Base-by-base conservation (phyloP, 768 basidiomycete genomes). In the Suillus decipiens region DNA sequence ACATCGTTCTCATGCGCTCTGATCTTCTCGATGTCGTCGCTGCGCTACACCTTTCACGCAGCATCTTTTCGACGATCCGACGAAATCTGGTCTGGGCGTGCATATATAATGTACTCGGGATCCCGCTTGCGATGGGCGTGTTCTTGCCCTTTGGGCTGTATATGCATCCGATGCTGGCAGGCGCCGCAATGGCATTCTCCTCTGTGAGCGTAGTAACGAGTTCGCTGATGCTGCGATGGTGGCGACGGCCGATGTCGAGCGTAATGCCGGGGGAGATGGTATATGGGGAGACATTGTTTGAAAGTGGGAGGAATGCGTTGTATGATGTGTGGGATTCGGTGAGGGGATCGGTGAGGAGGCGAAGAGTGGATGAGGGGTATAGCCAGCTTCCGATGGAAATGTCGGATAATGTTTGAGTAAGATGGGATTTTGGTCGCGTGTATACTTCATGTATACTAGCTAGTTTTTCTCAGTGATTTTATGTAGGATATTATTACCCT, bases 181-280 rank as follows among this genome's bases (percentile, higher is more conserved):
- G 94, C n/a, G 94, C 90, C 3, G 96, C 96, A 33, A 99, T 99
- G 97, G 97, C 97, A 31, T 95, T 95, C 75, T 96, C 93, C 39
- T 93, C 90, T 68, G 96, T 99, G 42, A 95, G 93, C 67, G 97
- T 99, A 59, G 96, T 99, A 17, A 87, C 86, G 33, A 95, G 92
- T 64, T 95, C 93, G 63, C 78, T 99, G 72, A 86, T 91, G 53
- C 81, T 99, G 66, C 89, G 84, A 71, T 87, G 89, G 84, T 96
- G 95, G 95, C 82, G 77, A 56, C 80, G 93, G 37, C 93, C 93
- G 2, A 70, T 67, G 69, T 81, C 79, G 36, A 91, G 89, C 66
- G 70, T 95, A 47, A 85, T 95, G 85, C 88, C 88, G 8, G 89
- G 79, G 8, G 86, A 84, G 65, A 67, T 53, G n/a, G 71, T 66